Evolutionary conservation across 176 grass and related monocot genomes (phyloP).

Genomic region (Musa acuminata): DNA sequence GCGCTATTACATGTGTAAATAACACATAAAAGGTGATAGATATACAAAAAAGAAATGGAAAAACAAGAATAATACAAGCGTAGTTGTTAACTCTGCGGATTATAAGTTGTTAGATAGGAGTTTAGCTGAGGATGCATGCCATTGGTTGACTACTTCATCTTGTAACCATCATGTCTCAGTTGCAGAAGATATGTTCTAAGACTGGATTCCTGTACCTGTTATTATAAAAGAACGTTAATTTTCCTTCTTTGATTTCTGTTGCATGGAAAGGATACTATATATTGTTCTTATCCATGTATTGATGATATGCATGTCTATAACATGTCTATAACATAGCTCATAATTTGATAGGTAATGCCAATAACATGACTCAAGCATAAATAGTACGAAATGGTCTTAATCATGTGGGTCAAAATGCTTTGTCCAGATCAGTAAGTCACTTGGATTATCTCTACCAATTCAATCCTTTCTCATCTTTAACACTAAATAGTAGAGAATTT

Average conservation of each 20-base stretch:
- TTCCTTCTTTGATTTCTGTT: too few species aligned
- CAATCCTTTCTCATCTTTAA: too few species aligned
- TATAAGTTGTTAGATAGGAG: background rate
- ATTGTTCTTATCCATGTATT: background rate
- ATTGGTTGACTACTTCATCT: conserved; percentile 23
- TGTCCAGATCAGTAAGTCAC: too few species aligned
- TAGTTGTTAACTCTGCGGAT: conserved; percentile 18
- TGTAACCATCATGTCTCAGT: conserved; percentile 20
- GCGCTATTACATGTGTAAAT: too few species aligned
- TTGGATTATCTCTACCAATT: too few species aligned
- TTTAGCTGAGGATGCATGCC: conserved; percentile 4
- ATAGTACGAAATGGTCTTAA: too few species aligned
- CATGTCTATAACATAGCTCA: background rate
- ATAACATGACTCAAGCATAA: too few species aligned
- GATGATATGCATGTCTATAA: background rate
- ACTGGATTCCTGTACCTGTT: conserved; percentile 70
- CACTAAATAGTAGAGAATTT: too few species aligned
- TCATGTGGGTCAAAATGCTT: too few species aligned
- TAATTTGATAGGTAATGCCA: too few species aligned
- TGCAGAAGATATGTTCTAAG: conserved; percentile 64
- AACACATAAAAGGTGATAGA: too few species aligned
- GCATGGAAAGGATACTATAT: background rate
- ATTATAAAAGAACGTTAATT: background rate
- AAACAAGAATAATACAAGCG: conserved; percentile 15
- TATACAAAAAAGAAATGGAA: background rate